A percentile compares a stretch with the other conserved stretches of the same genome.
Conservation (phyloP, 805 yeast species). For the Nakazawaea peltata region DNA sequence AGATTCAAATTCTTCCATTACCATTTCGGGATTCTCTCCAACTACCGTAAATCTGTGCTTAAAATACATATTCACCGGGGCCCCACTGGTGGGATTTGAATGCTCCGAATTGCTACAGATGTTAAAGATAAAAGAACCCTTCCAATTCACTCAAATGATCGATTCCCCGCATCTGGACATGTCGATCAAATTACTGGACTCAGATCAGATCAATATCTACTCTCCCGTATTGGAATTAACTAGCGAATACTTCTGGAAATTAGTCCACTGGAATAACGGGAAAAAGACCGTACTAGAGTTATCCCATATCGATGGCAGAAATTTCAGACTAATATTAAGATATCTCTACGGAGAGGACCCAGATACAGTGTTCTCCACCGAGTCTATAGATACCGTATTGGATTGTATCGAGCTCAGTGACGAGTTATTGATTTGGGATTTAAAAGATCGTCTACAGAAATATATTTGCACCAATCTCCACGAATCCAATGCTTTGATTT, state of each 20-base stretch:
- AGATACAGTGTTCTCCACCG: slow-evolving; percentile 31
- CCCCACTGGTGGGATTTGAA: too few species aligned
- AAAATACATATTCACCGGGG: too few species aligned
- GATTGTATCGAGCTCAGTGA: slow-evolving; percentile 57
- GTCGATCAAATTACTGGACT: slow-evolving; percentile 33
- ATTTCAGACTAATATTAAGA: slow-evolving; percentile 41
- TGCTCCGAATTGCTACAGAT: too few species aligned
- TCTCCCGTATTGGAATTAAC: slow-evolving; percentile 47
- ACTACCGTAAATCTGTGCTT: too few species aligned
- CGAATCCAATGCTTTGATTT: slow-evolving; percentile 49
- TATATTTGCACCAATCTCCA: slow-evolving; percentile 46
- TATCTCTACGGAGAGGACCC: slow-evolving; percentile 51
- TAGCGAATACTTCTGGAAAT: slow-evolving; percentile 54
- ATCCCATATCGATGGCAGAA: slow-evolving; percentile 28
- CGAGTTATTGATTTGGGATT: slow-evolving; percentile 48
- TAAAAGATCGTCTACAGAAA: slow-evolving; percentile 56
- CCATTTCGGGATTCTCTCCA: too few species aligned
- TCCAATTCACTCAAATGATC: too few species aligned
- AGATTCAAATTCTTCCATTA: too few species aligned
- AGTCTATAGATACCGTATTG: slow-evolving; percentile 45
- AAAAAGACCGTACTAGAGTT: slow-evolving; percentile 28
- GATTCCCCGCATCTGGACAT: too few species aligned
- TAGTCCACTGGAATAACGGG: slow-evolving; percentile 44
- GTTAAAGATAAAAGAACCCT: too few species aligned
- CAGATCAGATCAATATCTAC: slow-evolving; percentile 39